A percentile compares a stretch with the other conserved stretches of the same genome.
Conservation (phyloP, 2,329 filamentous ascomycete species). For the Fusarium stilboides region DNA sequence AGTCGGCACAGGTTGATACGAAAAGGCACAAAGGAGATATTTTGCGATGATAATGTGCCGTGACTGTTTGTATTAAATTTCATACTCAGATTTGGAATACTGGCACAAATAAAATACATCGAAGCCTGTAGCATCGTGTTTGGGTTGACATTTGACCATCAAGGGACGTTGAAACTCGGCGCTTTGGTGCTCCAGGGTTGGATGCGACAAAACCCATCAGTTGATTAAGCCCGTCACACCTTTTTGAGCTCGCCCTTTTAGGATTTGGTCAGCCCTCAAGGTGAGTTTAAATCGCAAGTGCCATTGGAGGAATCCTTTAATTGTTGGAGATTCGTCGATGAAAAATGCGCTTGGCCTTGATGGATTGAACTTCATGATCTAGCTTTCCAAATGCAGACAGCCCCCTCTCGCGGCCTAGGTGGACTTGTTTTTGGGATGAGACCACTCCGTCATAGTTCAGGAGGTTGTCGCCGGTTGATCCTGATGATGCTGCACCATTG, state of each 20-base stretch:
- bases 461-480: constrained; percentile 19
- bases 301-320: not conserved
- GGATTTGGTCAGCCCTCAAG: constrained; percentile 8
- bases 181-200: constrained; percentile 17
- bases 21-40: constrained; percentile 28
- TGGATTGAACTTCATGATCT: constrained; percentile 3
- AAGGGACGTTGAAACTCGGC: constrained; percentile 25
- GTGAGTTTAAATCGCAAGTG: constrained; percentile 5
- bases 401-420: not conserved
- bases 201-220: constrained; percentile 29
- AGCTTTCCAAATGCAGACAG: not conserved
- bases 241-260: constrained; percentile 15
- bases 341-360: constrained; percentile 14
- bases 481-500: constrained; percentile 34
- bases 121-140: not conserved
- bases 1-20: constrained; percentile 28
- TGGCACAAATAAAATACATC: not conserved
- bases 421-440: constrained; percentile 13
- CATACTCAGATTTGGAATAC: not conserved
- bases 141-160: constrained; percentile 23
- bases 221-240: constrained; percentile 28
- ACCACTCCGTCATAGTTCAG: constrained; percentile 2
- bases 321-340: not conserved
- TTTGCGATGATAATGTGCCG: constrained; percentile 5
- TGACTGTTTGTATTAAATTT: not conserved